Percentiles rank a stretch among this genome's conserved stretches.
Evolutionary conservation across 192 early-diverging fungal genomes (phyloP).

Genomic region (Gryganskiella cystojenkinii): DNA sequence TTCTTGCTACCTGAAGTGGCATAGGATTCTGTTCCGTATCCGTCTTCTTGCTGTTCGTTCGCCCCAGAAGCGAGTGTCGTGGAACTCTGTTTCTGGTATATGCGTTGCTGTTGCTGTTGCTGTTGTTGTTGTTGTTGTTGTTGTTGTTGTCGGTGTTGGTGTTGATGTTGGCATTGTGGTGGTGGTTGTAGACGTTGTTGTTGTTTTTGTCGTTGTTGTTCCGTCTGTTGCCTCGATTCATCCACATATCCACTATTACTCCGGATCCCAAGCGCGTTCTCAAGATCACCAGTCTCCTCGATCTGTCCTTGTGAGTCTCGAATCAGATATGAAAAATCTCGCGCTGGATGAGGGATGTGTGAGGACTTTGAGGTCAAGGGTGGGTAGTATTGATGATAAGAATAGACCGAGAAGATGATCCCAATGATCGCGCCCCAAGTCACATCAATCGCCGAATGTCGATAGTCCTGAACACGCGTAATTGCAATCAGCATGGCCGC

Average conservation of each 20-base stretch:
- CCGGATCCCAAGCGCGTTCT: slow-evolving; percentile 22
- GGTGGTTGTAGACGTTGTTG: no score
- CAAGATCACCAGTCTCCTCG: background rate
- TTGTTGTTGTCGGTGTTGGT: background rate
- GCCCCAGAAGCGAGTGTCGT: no score
- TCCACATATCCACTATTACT: background rate
- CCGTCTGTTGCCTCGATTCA: background rate
- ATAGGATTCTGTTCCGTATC: no score
- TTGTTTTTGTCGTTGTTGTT: no score
- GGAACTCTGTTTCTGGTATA: background rate
- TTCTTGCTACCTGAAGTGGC: no score
- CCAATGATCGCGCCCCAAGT: slow-evolving; percentile 64
- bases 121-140: background rate
- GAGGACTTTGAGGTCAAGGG: background rate
- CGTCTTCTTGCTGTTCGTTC: no score
- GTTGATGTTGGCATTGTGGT: no score
- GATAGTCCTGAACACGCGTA: slow-evolving; percentile 74
- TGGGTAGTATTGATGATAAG: slow-evolving; percentile 75
- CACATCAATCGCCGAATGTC: slow-evolving; percentile 80
- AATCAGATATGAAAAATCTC: background rate
- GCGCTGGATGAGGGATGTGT: slow-evolving; percentile 10
- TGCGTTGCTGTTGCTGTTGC: background rate
- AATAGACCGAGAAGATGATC: slow-evolving; percentile 63
- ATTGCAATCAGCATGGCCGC: slow-evolving; percentile 68
- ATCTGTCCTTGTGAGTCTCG: background rate